Evolutionary conservation across 768 basidiomycete species (phyloP).

Genomic region (Tylopilus sp.): DNA sequence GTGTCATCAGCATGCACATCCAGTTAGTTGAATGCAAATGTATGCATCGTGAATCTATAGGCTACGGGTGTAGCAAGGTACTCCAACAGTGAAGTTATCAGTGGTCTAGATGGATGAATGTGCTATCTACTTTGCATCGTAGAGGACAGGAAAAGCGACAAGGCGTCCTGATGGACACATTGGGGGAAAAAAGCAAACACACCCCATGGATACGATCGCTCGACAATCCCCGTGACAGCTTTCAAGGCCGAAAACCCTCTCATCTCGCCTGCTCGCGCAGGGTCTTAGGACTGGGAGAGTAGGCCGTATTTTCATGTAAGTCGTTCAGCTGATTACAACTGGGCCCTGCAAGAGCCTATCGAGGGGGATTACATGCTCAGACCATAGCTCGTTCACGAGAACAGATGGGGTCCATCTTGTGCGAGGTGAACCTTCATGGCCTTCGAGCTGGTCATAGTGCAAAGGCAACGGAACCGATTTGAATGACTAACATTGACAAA

Average conservation of each 20-base stretch:
- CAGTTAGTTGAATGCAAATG: too few species aligned
- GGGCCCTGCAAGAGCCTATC: too few species aligned
- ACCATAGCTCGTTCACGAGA: constrained; percentile 79
- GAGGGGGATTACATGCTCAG: constrained; percentile 66
- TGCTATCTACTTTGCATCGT: background rate
- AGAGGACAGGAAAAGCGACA: background rate
- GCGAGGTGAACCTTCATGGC: constrained; percentile 67
- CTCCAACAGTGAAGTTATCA: background rate
- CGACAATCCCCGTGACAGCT: constrained; percentile 56
- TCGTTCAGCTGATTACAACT: constrained; percentile 53
- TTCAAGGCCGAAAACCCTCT: constrained; percentile 38
- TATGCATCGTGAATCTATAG: background rate
- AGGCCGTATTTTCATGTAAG: constrained; percentile 64
- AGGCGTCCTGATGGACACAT: constrained; percentile 16
- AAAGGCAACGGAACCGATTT: background rate
- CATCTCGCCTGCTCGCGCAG: constrained; percentile 22
- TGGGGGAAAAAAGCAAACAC: constrained; percentile 12
- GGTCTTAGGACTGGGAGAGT: constrained; percentile 40
- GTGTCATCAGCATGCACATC: too few species aligned
- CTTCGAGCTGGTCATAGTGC: constrained; percentile 43
- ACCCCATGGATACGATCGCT: background rate
- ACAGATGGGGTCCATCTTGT: constrained; percentile 38
- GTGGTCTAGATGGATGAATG: background rate
- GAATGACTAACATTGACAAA: too few species aligned
- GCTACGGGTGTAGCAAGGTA: background rate